A percentile compares a stretch with the other conserved stretches of the same genome.
Conservation (phyloP, 768 basidiomycete species). For the Strobilomyces dryophilus region DNA sequence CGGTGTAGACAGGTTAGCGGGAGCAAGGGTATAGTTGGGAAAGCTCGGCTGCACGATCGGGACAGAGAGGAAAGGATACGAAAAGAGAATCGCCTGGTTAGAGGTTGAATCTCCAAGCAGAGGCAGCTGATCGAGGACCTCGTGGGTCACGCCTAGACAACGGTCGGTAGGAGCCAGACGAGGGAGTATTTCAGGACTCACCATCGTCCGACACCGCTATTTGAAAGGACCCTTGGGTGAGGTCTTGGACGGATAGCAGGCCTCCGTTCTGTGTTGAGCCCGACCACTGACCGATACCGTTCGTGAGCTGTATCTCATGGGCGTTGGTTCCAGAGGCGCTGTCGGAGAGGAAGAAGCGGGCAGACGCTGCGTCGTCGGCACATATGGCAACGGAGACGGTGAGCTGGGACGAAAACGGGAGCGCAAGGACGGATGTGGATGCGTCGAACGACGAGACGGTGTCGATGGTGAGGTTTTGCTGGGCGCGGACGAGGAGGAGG, state of each 20-base stretch:
- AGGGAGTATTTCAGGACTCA: slow-evolving; percentile 7
- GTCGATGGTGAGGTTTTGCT: slow-evolving; percentile 35
- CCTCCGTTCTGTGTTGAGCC: slow-evolving; percentile 47
- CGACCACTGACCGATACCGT: slow-evolving; percentile 52
- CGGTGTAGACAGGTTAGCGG: slow-evolving; percentile 47
- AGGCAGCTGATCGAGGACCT: slow-evolving; percentile 40
- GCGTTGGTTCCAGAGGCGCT: slow-evolving; percentile 37
- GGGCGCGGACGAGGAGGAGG: slow-evolving; percentile 2
- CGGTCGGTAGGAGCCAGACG: background rate
- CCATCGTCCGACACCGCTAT: slow-evolving; percentile 50
- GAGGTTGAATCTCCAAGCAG: slow-evolving; percentile 71
- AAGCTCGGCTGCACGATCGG: slow-evolving; percentile 41
- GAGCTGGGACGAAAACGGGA: slow-evolving; percentile 38
- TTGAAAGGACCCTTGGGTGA: slow-evolving; percentile 47
- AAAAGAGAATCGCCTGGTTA: slow-evolving; percentile 71
- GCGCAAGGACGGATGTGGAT: slow-evolving; percentile 33
- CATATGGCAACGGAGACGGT: slow-evolving; percentile 52
- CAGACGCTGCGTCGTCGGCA: slow-evolving; percentile 29
- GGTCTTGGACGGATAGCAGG: slow-evolving; percentile 44
- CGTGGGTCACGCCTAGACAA: slow-evolving; percentile 46
- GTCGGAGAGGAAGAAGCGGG: slow-evolving; percentile 61
- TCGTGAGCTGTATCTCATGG: slow-evolving; percentile 43
- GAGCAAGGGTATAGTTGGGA: slow-evolving; percentile 74
- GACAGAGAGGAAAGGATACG: slow-evolving; percentile 45
- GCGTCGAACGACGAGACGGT: slow-evolving; percentile 31